Conservation (phyloP, 768 basidiomycete species). For the Mycena rebaudengoi region DNA sequence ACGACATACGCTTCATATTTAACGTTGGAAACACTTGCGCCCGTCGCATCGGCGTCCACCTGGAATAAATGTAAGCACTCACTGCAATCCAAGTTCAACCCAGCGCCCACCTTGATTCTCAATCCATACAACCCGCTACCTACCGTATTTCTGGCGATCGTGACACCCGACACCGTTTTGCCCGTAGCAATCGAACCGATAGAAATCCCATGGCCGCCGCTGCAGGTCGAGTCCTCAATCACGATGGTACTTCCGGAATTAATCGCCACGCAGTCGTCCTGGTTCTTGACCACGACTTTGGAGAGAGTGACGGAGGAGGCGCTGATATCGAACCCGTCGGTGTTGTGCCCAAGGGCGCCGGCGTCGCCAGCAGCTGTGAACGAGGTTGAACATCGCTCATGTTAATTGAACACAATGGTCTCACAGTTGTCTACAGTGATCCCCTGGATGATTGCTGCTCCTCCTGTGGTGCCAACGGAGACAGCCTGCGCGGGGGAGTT, state of each 20-base stretch:
- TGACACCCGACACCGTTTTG: constrained; percentile 44
- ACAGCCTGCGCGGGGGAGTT: constrained; percentile 26
- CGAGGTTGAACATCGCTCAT: background rate
- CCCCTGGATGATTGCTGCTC: constrained; percentile 6
- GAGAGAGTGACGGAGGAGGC: constrained; percentile 23
- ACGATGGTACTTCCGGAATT: constrained; percentile 29
- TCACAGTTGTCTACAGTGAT: constrained; percentile 26
- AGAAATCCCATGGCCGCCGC: constrained; percentile 58
- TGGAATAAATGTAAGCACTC: too few relatives aligned
- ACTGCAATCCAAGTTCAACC: constrained; percentile 8
- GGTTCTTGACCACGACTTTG: constrained; percentile 19
- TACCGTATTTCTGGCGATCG: constrained; percentile 49
- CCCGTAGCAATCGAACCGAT: constrained; percentile 53
- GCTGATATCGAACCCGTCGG: constrained; percentile 30
- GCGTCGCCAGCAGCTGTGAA: constrained; percentile 21
- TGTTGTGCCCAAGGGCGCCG: constrained; percentile 26
- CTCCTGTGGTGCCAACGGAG: constrained; percentile 24
- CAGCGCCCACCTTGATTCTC: constrained; percentile 22
- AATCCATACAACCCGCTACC: constrained; percentile 32
- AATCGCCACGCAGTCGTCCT: constrained; percentile 29
- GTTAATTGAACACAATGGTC: background rate
- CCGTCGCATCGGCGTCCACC: constrained; percentile 22
- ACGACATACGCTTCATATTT: constrained; percentile 10
- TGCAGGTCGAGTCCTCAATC: constrained; percentile 49
- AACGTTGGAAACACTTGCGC: constrained; percentile 19